A percentile compares a stretch with the other conserved stretches of the same genome.
Conservation (phyloP, 208 protist species). For the Willaertia magna region DNA sequence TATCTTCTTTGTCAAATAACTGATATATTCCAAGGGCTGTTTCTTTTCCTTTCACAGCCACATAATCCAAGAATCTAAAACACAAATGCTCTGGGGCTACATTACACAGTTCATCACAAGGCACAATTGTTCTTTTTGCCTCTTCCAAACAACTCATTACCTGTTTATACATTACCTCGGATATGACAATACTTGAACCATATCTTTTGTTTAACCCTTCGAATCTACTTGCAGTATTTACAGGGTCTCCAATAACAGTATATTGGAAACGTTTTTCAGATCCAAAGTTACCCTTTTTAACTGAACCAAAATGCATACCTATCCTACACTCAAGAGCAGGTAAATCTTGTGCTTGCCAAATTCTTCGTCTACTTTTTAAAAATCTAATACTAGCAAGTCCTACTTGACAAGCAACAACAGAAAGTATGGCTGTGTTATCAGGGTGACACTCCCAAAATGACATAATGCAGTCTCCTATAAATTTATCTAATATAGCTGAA, state of each 20-base stretch:
- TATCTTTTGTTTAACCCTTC: constrained; percentile 20
- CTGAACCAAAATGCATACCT: neutral
- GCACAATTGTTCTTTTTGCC: neutral
- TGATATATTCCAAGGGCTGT: neutral
- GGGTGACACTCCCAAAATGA: neutral
- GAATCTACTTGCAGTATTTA: constrained; percentile 16
- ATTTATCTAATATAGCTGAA: constrained; percentile 4
- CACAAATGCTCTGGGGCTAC: neutral
- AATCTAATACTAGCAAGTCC: neutral
- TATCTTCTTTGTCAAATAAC: neutral
- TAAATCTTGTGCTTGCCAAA: neutral
- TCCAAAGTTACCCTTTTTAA: constrained; percentile 19
- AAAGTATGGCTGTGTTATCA: neutral
- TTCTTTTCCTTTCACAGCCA: neutral
- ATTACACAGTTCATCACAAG: neutral
- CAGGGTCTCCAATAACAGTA: constrained; percentile 22
- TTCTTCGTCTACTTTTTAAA: neutral
- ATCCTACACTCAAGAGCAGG: neutral
- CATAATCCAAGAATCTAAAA: neutral
- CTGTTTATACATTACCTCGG: neutral
- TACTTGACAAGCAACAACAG: neutral
- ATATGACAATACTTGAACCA: neutral
- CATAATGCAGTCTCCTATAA: constrained; percentile 13
- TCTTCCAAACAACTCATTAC: neutral
- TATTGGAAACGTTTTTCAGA: neutral